These are phyloP conservation scores for Coemansia asiatica DNA, from an alignment of 192 early-diverging fungal species.

Conservation along the genomic window DNA sequence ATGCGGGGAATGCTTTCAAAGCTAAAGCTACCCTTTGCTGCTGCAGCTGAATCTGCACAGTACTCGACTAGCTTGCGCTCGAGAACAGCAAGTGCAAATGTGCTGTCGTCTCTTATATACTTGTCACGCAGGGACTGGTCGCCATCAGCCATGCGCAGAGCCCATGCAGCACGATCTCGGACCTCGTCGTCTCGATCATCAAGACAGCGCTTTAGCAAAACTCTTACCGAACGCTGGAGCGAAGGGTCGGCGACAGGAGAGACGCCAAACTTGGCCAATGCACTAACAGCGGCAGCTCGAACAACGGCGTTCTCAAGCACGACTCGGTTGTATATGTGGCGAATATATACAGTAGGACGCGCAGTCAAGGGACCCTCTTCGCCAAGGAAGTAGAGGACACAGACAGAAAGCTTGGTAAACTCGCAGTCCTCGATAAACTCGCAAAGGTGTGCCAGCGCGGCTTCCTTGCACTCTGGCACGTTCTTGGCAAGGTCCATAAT, in stretches of 20 bases:
- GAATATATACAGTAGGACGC: slow-evolving; percentile 93
- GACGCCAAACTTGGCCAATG: slow-evolving; percentile 88
- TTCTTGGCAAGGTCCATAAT: slow-evolving; percentile 94
- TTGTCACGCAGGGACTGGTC: slow-evolving; percentile 60
- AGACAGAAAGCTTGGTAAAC: slow-evolving; percentile 97
- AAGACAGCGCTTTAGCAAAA: slow-evolving; percentile 88
- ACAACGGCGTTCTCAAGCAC: slow-evolving; percentile 97
- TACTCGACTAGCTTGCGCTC: slow-evolving; percentile 89
- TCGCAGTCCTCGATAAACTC: slow-evolving; percentile 99
- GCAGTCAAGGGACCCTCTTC: slow-evolving; percentile 88
- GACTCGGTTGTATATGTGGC: slow-evolving; percentile 99
- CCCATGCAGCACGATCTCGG: slow-evolving; percentile 91
- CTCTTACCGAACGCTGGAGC: slow-evolving; percentile 73
- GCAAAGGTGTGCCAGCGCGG: slow-evolving; percentile 91
- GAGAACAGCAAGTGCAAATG: slow-evolving; percentile 79
- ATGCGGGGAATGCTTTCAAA: slow-evolving; percentile 77
- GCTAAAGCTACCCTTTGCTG: slow-evolving; percentile 70
- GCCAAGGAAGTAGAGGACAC: slow-evolving; percentile 92
- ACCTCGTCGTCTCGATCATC: slow-evolving; percentile 99
- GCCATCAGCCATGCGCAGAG: slow-evolving; percentile 72
- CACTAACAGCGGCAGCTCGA: slow-evolving; percentile 92
- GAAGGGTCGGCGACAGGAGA: slow-evolving; percentile 70
- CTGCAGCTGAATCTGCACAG: slow-evolving; percentile 64
- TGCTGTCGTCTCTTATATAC: slow-evolving; percentile 85
- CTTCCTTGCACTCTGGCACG: slow-evolving; percentile 92